Conservation (phyloP, 805 yeast genomes). For the Lachancea fermentati region DNA sequence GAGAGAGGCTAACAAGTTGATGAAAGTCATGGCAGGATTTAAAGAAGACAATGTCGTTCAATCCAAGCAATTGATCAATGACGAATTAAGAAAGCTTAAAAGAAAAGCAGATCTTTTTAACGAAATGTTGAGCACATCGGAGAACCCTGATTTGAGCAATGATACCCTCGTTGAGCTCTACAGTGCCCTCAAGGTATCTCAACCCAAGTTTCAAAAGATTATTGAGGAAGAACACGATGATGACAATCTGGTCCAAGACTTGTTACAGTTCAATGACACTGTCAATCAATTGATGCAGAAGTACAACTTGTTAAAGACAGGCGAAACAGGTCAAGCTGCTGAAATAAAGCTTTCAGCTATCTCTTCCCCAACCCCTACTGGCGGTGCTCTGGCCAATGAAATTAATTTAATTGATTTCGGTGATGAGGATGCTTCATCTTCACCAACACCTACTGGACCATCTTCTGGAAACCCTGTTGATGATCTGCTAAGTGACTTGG, state of each 20-base stretch:
- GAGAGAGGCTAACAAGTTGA: conserved; percentile 91
- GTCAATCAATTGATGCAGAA: conserved; percentile 65
- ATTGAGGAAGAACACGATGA: conserved; percentile 73
- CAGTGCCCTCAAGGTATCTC: conserved; percentile 71
- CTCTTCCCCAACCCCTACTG: conserved; percentile 29
- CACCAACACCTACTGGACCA: conserved; percentile 18
- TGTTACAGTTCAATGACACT: conserved; percentile 67
- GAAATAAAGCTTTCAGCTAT: conserved; percentile 39
- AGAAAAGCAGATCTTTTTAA: conserved; percentile 82
- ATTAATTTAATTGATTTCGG: conserved; percentile 72
- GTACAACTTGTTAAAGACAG: conserved; percentile 58
- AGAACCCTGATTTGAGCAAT: conserved; percentile 31
- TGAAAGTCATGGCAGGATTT: conserved; percentile 98
- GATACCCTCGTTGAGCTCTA: conserved; percentile 80
- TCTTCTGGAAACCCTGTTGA: conserved; percentile 38
- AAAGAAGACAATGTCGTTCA: conserved; percentile 65
- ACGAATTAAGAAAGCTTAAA: conserved; percentile 76
- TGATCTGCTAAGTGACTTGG: conserved; percentile 70
- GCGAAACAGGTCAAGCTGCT: conserved; percentile 53
- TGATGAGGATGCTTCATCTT: conserved; percentile 38
- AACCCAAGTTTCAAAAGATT: conserved; percentile 80
- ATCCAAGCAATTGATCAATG: conserved; percentile 71
- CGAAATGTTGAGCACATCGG: conserved; percentile 69
- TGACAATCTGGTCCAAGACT: conserved; percentile 57
- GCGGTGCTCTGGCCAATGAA: conserved; percentile 36